Percentiles rank a stretch among this genome's conserved stretches.
Evolutionary conservation across 73 alveolate genomes (phyloP).

Genomic region (Paraurostyla sp.): DNA sequence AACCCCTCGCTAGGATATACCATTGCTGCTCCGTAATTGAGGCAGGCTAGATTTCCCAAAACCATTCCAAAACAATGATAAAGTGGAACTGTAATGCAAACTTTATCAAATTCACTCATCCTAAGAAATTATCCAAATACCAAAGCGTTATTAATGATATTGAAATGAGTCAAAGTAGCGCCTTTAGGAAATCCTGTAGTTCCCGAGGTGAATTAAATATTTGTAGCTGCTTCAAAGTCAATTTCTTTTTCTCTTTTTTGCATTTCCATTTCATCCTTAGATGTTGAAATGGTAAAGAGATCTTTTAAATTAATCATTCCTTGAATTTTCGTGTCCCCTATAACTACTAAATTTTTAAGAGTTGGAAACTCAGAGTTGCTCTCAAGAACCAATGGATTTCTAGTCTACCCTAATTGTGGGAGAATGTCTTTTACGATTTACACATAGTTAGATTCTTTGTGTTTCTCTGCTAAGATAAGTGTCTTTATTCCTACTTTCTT

Average conservation of each 20-base stretch:
- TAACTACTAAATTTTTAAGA: slow-evolving; percentile 69
- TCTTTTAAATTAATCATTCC: slow-evolving; percentile 82
- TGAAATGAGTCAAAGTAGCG: slow-evolving; percentile 82
- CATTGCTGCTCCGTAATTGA: slow-evolving; percentile 81
- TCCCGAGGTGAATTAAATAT: slow-evolving; percentile 90
- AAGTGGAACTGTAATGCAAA: slow-evolving; percentile 87
- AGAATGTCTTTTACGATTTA: slow-evolving; percentile 70
- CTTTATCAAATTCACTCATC: slow-evolving; percentile 62
- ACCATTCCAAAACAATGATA: slow-evolving; percentile 95
- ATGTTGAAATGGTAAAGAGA: slow-evolving; percentile 38
- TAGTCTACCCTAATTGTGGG: slow-evolving; percentile 65
- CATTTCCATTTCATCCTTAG: slow-evolving; percentile 55
- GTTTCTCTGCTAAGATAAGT: slow-evolving; percentile 76
- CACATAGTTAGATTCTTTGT: slow-evolving; percentile 79
- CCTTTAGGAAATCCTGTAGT: slow-evolving; percentile 92
- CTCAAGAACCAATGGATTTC: slow-evolving; percentile 46
- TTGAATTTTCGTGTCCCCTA: slow-evolving; percentile 69
- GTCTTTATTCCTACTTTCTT: slow-evolving; percentile 78
- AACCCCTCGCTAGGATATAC: slow-evolving; percentile 87
- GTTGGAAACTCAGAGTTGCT: slow-evolving; percentile 58
- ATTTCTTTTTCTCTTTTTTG: slow-evolving; percentile 53
- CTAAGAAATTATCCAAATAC: slow-evolving; percentile 71
- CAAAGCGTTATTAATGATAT: slow-evolving; percentile 79
- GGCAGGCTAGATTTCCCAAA: slow-evolving; percentile 81
- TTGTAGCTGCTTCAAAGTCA: slow-evolving; percentile 83